Evolutionary conservation across 805 yeast genomes (phyloP), one percentile per base, ranked within the genome.

Genomic region (Zygosaccharomyces bailii): DNA sequence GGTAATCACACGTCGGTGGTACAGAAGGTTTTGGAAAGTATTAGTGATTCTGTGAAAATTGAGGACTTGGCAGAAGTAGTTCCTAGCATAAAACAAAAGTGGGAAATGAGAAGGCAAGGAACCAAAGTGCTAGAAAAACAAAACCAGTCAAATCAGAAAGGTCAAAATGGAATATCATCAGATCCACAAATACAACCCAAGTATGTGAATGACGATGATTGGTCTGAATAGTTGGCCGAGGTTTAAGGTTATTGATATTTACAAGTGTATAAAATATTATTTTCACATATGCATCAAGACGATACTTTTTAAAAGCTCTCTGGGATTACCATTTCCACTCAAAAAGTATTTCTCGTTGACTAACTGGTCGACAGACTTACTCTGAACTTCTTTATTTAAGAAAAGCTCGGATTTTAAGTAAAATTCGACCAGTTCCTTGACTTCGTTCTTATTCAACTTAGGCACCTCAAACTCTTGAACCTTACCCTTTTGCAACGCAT

Each of bases 1-100:
- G 98, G 95, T 6, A 93, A 93, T 63, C 96, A 88, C 63, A 65
- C 80, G 11, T 71, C 80, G 9, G 89, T 86, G 18, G 96, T 90
- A 4, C 80, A 80, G 48, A 91, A 85, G 59, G 89, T 93, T 25
- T 67, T 91, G 35, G 79, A 81, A 51, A 84, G 95, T 59, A 93
- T 93, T 32, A 79, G 80, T 49, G 98, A 91, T 63, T 83, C 91
- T 0, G 96, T 93, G 2, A 73, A 80, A 13, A 80, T 84, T 52
- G 85, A 87, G 45, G 96, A 91, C 50, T 68, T 95, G 34, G 68
- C 77, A 3, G 77, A 68, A 11, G 69, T 80, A 1, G 78, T 83
- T 38, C 72, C 74, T 0, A 69, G 67, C 34, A 85, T 90, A 21
- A 75, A 76, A 29, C 66, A 64, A 21, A 66, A 72, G 2, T 86